Percentiles rank a stretch among this genome's conserved stretches.
Evolutionary conservation across 495 filamentous ascomycete species (phyloP).

Genomic region (Penicillium malachiteum): DNA sequence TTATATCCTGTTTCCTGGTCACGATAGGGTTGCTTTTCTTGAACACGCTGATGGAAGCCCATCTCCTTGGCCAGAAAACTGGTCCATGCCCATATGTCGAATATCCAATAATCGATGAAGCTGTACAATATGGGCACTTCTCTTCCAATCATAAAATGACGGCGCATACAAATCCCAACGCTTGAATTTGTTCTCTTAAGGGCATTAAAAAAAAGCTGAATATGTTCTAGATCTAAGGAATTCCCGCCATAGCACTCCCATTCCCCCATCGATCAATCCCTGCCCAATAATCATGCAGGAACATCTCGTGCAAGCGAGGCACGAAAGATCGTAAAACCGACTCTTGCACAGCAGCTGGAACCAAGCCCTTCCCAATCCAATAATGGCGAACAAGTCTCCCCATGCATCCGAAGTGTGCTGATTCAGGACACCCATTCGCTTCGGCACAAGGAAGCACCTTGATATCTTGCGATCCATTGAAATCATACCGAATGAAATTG

Average conservation of each 20-base stretch:
- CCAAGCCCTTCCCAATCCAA: conserved; percentile 14
- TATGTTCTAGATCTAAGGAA: background rate
- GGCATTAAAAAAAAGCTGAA: background rate
- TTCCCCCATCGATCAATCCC: background rate
- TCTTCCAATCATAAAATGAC: background rate
- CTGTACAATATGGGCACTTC: conserved; percentile 25
- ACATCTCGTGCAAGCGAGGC: conserved; percentile 12
- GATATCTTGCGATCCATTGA: conserved; percentile 28
- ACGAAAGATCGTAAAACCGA: conserved; percentile 14
- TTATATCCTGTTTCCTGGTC: conserved; percentile 19
- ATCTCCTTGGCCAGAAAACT: conserved; percentile 5
- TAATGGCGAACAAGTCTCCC: conserved; percentile 22
- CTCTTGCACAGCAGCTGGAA: conserved; percentile 11
- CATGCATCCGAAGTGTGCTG: conserved; percentile 10
- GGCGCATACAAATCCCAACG: background rate
- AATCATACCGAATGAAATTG: conserved; percentile 38
- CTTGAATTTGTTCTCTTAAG: background rate
- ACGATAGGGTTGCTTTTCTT: conserved; percentile 13
- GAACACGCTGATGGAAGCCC: conserved; percentile 6
- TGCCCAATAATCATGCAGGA: conserved; percentile 6
- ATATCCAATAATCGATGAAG: conserved; percentile 28
- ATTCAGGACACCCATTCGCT: conserved; percentile 30
- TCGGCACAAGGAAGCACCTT: conserved; percentile 36
- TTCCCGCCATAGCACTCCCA: background rate
- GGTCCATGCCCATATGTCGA: conserved; percentile 15